These are phyloP conservation scores for Aspergillus flavus DNA, from an alignment of 2,329 filamentous ascomycete species.

Conservation along the genomic window DNA sequence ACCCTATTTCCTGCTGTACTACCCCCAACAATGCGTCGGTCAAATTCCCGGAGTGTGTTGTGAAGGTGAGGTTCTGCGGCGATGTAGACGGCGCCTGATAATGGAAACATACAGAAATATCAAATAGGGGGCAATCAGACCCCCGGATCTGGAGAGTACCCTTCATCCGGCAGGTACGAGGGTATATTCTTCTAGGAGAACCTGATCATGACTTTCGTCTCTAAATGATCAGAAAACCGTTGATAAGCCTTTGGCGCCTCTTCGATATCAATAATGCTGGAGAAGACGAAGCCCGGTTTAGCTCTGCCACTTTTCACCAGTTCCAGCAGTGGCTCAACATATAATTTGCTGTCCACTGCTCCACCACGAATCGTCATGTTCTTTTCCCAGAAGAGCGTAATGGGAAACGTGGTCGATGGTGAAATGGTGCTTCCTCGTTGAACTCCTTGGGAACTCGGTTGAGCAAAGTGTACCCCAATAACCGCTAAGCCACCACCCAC, in stretches of 20 bases:
- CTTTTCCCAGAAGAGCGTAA: constrained; percentile 2
- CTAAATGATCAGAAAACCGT: constrained; percentile 26
- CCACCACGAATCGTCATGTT: not conserved
- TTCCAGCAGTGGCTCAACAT: not conserved
- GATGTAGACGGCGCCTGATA: no score
- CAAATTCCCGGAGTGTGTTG: no score
- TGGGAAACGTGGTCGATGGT: not conserved
- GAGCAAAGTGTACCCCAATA: not conserved
- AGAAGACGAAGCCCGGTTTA: constrained; percentile 32
- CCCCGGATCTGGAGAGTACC: not conserved
- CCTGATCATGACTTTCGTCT: constrained; percentile 25
- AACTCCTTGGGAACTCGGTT: not conserved
- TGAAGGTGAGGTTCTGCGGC: no score
- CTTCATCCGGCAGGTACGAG: not conserved
- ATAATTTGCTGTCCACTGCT: not conserved
- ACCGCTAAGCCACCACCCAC: not conserved
- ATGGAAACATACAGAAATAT: no score
- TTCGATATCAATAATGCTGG: constrained; percentile 30
- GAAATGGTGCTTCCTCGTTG: constrained; percentile 3
- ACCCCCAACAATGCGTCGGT: no score
- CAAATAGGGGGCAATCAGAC: no score
- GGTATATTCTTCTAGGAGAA: not conserved
- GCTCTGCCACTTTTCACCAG: constrained; percentile 29
- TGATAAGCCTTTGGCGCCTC: constrained; percentile 30
- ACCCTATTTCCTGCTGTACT: no score